phyloP scores from a whole-genome alignment of 2,329 filamentous ascomycete species.

The Trichoderma asperellum region DNA sequence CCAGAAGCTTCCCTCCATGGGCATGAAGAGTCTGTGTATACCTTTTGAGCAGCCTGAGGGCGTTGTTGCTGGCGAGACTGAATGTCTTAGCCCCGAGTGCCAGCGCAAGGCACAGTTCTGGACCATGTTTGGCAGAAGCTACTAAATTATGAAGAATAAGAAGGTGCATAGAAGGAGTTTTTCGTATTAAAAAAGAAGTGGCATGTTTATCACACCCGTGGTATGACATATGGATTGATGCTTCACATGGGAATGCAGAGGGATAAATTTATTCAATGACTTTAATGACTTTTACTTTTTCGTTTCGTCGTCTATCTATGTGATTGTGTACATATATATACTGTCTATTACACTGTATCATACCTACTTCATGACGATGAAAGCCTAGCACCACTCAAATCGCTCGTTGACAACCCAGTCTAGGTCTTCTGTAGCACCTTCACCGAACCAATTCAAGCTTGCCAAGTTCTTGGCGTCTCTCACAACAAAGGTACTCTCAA shows the following conservation, averaged over 20 bases:
- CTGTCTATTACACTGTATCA: neutral
- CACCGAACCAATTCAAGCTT: slow-evolving; percentile 72
- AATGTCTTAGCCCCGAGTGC: slow-evolving; percentile 91
- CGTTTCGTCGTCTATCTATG: slow-evolving; percentile 20
- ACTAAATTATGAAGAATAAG: slow-evolving; percentile 41
- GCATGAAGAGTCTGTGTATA: slow-evolving; percentile 73
- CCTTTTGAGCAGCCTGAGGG: slow-evolving; percentile 83
- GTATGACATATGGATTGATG: slow-evolving; percentile 12
- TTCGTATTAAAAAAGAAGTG: slow-evolving; percentile 3
- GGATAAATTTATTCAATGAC: slow-evolving; percentile 23
- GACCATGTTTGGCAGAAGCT: slow-evolving; percentile 88
- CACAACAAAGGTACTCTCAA: slow-evolving; percentile 56
- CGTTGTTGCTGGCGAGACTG: slow-evolving; percentile 77
- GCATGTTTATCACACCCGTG: slow-evolving; percentile 6
- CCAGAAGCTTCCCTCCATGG: slow-evolving; percentile 61
- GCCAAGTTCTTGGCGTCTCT: slow-evolving; percentile 70
- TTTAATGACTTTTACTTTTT: slow-evolving; percentile 15
- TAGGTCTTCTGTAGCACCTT: slow-evolving; percentile 54
- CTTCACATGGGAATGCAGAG: slow-evolving; percentile 19
- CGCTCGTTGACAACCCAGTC: slow-evolving; percentile 80
- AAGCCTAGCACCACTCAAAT: slow-evolving; percentile 72
- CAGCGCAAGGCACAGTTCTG: slow-evolving; percentile 75
- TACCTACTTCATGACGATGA: neutral
- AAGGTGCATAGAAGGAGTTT: slow-evolving; percentile 20
- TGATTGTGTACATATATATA: neutral